phyloP scores from a whole-genome alignment of 441 rosid species.

The Cnidoscolus chayamansa region DNA sequence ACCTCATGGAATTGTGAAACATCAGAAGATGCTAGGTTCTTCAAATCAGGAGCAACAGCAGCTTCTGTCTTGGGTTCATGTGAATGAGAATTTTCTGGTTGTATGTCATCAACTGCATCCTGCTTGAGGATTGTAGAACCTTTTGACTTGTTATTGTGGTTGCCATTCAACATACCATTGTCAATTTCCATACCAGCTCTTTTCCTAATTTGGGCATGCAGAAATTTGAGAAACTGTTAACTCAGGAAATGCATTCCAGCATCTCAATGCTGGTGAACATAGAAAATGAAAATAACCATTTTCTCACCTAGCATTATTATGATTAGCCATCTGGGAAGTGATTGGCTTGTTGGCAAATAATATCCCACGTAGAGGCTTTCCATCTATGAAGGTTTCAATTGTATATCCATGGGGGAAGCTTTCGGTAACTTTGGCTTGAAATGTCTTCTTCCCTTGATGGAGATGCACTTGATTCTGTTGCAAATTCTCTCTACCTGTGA shows the following conservation, averaged over 20 bases:
- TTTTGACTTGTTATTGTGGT: constrained; percentile 47
- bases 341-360: constrained; percentile 66
- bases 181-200: constrained; percentile 48
- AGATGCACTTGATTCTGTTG: constrained; percentile 35
- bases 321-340: constrained; percentile 35
- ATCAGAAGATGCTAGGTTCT: constrained; percentile 33
- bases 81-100: constrained; percentile 35
- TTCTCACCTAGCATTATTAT: constrained; percentile 55
- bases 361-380: constrained; percentile 83
- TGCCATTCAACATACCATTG: constrained; percentile 41
- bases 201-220: constrained; percentile 48
- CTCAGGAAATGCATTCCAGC: not conserved
- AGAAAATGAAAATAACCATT: constrained; percentile 7
- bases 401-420: constrained; percentile 69
- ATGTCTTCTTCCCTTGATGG: constrained; percentile 65
- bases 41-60: constrained; percentile 36
- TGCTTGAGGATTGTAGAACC: constrained; percentile 29
- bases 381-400: constrained; percentile 81
- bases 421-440: constrained; percentile 83
- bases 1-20: constrained; percentile 50
- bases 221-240: constrained; percentile 22
- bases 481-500: constrained; percentile 50
- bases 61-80: constrained; percentile 36
- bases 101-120: constrained; percentile 36
- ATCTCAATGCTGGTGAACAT: constrained; percentile 9